phyloP scores from a whole-genome alignment of 768 basidiomycete species.

The Tulasnella calospora region DNA sequence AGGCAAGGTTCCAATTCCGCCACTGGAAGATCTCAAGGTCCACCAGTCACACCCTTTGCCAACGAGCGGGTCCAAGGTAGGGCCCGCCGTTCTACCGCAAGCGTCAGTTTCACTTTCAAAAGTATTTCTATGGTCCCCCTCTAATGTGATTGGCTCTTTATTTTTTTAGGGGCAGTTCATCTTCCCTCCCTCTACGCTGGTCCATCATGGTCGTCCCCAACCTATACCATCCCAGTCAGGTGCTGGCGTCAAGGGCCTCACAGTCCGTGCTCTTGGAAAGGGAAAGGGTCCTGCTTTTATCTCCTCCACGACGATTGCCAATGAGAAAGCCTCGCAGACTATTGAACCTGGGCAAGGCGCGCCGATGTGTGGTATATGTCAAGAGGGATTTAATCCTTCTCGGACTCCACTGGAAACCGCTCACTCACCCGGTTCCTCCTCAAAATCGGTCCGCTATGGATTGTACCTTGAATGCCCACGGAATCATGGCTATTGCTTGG shows the following conservation, averaged over 20 bases:
- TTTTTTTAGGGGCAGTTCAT: not conserved
- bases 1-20: not conserved
- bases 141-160: not conserved
- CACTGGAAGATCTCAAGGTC: not conserved
- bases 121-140: not conserved
- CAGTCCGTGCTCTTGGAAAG: not conserved
- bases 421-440: not conserved
- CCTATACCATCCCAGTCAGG: not conserved
- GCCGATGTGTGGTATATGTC: conserved; percentile 13
- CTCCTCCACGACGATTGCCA: not conserved
- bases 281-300: not conserved
- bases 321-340: not conserved
- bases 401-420: not conserved
- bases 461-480: not conserved
- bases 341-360: not conserved
- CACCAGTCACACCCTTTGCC: not conserved
- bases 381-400: not conserved
- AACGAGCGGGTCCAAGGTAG: not conserved
- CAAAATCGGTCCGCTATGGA: not conserved
- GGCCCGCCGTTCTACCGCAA: not conserved
- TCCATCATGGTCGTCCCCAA: not conserved
- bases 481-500: conserved; percentile 15
- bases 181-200: not conserved
- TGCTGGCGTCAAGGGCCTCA: not conserved
- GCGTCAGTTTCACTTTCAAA: not conserved